Evolutionary conservation across 495 filamentous ascomycete species (phyloP).

Genomic region (Pyrenopolyporus hunteri): DNA sequence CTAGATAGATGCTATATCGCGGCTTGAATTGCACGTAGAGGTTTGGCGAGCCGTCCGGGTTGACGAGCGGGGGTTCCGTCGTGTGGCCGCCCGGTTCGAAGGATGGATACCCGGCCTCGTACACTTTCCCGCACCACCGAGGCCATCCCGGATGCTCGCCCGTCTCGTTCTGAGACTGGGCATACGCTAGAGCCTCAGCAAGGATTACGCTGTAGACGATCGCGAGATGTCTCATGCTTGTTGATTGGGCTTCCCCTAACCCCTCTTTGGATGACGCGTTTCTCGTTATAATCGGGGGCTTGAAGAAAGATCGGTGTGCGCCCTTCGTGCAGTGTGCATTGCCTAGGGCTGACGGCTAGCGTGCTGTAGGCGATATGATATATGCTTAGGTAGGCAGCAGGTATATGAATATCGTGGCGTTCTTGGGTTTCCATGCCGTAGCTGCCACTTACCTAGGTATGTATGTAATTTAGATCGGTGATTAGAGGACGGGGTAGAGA

Average conservation of each 20-base stretch:
- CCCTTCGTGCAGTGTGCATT: too few species aligned
- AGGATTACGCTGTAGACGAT: neutral
- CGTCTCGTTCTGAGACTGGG: conserved; percentile 41
- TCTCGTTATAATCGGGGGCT: too few species aligned
- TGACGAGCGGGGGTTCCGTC: conserved; percentile 46
- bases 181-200: neutral
- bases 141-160: conserved; percentile 54
- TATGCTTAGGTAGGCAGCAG: too few species aligned
- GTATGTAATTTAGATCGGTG: too few species aligned
- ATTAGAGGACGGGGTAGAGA: too few species aligned
- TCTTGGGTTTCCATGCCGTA: too few species aligned
- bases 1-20: conserved; percentile 65
- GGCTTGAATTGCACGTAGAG: conserved; percentile 65
- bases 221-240: neutral
- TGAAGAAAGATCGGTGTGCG: too few species aligned
- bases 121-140: conserved; percentile 67
- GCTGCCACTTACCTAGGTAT: too few species aligned
- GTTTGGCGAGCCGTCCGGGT: conserved; percentile 50
- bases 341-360: too few species aligned
- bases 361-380: too few species aligned
- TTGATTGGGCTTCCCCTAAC: neutral
- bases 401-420: too few species aligned
- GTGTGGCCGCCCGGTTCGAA: conserved; percentile 69
- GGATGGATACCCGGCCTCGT: conserved; percentile 57
- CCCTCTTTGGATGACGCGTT: too few species aligned